phyloP scores from a whole-genome alignment of 2,329 filamentous ascomycete genomes.

The Exophiala viscosa region DNA sequence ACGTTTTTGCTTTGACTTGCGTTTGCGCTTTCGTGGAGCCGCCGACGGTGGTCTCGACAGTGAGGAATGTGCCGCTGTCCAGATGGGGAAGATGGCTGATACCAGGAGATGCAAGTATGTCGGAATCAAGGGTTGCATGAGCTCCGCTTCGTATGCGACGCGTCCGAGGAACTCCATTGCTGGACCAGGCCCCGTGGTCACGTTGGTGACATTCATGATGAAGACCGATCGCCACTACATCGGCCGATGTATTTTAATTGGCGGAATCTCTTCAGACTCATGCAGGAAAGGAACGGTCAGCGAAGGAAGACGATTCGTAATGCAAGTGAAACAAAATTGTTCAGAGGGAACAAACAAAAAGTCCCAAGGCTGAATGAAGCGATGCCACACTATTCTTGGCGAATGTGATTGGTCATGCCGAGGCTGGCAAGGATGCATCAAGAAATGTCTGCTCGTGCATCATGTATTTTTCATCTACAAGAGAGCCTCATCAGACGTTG shows the following conservation, averaged over 20 bases:
- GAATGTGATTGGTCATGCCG: conserved; percentile 9
- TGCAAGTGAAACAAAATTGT: background rate
- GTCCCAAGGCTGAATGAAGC: background rate
- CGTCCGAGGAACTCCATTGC: conserved; percentile 22
- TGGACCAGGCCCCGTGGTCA: conserved; percentile 15
- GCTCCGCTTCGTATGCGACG: conserved; percentile 21
- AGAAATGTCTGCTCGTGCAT: too few species aligned
- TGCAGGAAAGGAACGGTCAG: background rate
- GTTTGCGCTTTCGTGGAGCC: conserved; percentile 47
- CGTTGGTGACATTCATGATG: background rate
- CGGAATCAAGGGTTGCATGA: conserved; percentile 46
- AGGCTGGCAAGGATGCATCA: background rate
- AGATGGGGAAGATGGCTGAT: conserved; percentile 77
- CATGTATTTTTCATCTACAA: too few species aligned
- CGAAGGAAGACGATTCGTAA: background rate
- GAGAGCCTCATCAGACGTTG: too few species aligned
- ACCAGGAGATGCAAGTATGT: conserved; percentile 59
- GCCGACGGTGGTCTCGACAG: conserved; percentile 80
- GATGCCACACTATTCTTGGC: conserved; percentile 20
- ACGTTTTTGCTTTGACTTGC: background rate
- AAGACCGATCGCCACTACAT: too few species aligned
- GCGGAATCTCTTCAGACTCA: too few species aligned
- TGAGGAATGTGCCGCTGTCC: conserved; percentile 78
- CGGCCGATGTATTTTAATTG: too few species aligned
- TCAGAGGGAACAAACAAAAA: background rate